phyloP scores from a whole-genome alignment of 2,329 filamentous ascomycete species.

The Akanthomyces muscarius region DNA sequence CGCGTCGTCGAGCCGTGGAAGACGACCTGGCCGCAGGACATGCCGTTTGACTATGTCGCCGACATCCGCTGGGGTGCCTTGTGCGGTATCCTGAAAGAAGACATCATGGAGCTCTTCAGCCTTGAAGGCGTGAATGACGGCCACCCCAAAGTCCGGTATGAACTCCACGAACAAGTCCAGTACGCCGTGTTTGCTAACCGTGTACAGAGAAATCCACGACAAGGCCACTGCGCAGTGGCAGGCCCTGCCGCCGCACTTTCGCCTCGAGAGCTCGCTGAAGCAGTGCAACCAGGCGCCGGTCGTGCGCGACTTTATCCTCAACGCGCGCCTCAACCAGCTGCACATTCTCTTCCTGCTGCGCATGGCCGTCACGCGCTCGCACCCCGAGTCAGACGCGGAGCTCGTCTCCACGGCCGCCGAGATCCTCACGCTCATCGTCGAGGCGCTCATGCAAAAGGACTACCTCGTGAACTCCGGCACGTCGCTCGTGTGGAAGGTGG shows the following conservation, averaged over 20 bases:
- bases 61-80: constrained; percentile 17
- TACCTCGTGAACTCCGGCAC: constrained; percentile 18
- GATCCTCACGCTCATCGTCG: constrained; percentile 14
- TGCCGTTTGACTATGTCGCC: constrained; percentile 16
- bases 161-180: background rate
- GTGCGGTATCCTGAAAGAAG: constrained; percentile 16
- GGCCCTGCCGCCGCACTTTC: constrained; percentile 14
- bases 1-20: background rate
- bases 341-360: constrained; percentile 16
- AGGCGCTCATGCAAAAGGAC: constrained; percentile 18
- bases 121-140: constrained; percentile 5
- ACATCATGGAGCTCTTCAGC: constrained; percentile 15
- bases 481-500: constrained; percentile 19
- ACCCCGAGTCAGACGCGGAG: constrained; percentile 10
- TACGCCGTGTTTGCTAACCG: background rate
- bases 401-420: constrained; percentile 11
- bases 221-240: constrained; percentile 14
- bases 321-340: constrained; percentile 13
- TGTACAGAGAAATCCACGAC: constrained; percentile 6
- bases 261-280: constrained; percentile 15
- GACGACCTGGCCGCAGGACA: constrained; percentile 15
- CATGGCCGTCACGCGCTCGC: constrained; percentile 9
- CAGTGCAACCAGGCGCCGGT: constrained; percentile 8
- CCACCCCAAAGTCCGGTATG: constrained; percentile 14
- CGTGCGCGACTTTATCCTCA: constrained; percentile 15